Conservation (phyloP, 177 flowering plant genomes). For the Vitis hybrid region DNA sequence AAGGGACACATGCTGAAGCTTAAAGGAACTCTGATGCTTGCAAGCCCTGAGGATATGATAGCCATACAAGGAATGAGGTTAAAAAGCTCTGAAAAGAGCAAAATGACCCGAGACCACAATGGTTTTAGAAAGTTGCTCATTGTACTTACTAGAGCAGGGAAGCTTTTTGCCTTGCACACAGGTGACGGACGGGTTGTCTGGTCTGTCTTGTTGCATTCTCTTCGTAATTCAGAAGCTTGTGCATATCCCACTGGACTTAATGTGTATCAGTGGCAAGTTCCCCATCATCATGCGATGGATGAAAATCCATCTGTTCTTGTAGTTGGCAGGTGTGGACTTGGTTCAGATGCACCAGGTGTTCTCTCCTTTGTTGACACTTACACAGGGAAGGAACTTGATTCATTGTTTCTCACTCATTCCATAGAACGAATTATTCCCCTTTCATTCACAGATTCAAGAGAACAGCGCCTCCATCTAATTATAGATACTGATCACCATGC, state of each 20-base stretch:
- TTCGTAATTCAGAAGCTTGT: slow-evolving; percentile 66
- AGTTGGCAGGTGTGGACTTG: slow-evolving; percentile 72
- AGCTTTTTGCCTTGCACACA: slow-evolving; percentile 84
- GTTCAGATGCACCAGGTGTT: slow-evolving; percentile 53
- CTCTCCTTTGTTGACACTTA: slow-evolving; percentile 88
- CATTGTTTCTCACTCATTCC: slow-evolving; percentile 53
- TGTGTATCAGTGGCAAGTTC: slow-evolving; percentile 87
- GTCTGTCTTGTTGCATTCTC: slow-evolving; percentile 64
- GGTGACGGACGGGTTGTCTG: slow-evolving; percentile 96
- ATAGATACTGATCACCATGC: slow-evolving; percentile 55
- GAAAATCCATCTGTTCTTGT: slow-evolving; percentile 90
- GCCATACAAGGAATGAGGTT: slow-evolving; percentile 84
- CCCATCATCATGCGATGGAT: slow-evolving; percentile 96
- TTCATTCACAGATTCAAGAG: slow-evolving; percentile 81
- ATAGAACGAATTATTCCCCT: slow-evolving; percentile 72
- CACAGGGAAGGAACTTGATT: slow-evolving; percentile 71
- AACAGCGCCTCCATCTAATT: slow-evolving; percentile 83
- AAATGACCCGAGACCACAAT: slow-evolving; percentile 95
- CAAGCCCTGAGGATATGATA: slow-evolving; percentile 82
- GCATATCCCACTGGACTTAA: slow-evolving; percentile 57
- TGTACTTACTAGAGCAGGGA: slow-evolving; percentile 86
- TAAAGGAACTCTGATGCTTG: slow-evolving; percentile 94
- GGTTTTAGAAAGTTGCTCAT: slow-evolving; percentile 89
- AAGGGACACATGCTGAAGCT: slow-evolving; percentile 95
- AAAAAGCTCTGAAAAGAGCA: slow-evolving; percentile 83